Evolutionary conservation across 495 filamentous ascomycete genomes (phyloP).

Genomic region (Talaromyces nanjingensis): DNA sequence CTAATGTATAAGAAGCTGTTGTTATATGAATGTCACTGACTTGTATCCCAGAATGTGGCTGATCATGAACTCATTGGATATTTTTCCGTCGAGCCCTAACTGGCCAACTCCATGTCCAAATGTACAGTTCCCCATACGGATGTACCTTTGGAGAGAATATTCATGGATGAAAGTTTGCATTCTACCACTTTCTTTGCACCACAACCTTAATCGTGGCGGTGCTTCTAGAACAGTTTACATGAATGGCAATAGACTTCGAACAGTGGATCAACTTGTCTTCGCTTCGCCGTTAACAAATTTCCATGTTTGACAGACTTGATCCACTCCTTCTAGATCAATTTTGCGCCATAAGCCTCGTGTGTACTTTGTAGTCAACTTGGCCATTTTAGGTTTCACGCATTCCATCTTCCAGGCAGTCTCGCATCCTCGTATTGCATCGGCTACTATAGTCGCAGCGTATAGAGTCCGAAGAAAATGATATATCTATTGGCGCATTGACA

Average conservation of each 20-base stretch:
- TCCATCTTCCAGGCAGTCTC: neutral
- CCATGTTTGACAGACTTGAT: neutral
- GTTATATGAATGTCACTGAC: neutral
- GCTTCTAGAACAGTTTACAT: neutral
- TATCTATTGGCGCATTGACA: neutral
- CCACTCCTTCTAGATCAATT: neutral
- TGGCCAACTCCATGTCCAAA: neutral
- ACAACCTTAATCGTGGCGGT: neutral
- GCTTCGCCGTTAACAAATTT: neutral
- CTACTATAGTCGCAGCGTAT: neutral
- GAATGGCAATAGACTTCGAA: neutral
- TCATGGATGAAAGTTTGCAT: neutral
- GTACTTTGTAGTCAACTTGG: neutral
- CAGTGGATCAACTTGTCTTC: neutral
- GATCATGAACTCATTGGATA: neutral
- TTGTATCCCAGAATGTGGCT: constrained; percentile 9
- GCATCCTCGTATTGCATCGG: neutral
- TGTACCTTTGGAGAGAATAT: neutral
- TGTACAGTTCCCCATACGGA: neutral
- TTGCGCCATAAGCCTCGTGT: neutral
- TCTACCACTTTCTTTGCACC: neutral
- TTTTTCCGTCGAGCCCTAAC: neutral
- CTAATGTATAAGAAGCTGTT: neutral
- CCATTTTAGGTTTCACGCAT: neutral
- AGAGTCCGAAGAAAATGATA: neutral